These are phyloP conservation scores for Spathaspora sp. DNA, from an alignment of 805 yeast genomes.

Conservation along the genomic window DNA sequence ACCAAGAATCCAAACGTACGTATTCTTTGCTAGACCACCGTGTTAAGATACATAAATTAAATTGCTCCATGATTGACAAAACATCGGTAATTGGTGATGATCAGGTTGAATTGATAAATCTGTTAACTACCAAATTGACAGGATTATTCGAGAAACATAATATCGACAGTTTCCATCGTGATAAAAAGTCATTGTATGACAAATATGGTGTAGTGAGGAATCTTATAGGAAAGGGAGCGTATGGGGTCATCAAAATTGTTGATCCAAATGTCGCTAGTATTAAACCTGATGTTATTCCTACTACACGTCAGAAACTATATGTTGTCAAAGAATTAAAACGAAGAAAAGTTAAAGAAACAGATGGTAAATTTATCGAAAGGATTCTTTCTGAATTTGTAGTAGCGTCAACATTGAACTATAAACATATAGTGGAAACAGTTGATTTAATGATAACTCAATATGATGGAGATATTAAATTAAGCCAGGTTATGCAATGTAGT, in stretches of 20 bases:
- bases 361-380: constrained; percentile 57
- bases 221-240: constrained; percentile 36
- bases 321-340: constrained; percentile 33
- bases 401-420: constrained; percentile 70
- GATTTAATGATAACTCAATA: constrained; percentile 58
- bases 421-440: constrained; percentile 71
- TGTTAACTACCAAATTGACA: constrained; percentile 15
- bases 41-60: constrained; percentile 21
- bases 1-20: constrained; percentile 32
- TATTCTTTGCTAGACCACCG: constrained; percentile 22
- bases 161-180: constrained; percentile 2
- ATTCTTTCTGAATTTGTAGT: constrained; percentile 90
- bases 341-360: constrained; percentile 14
- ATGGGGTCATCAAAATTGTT: constrained; percentile 34
- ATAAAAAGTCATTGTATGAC: constrained; percentile 18
- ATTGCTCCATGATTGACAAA: constrained; percentile 6
- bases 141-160: constrained; percentile 11
- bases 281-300: neutral
- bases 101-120: constrained; percentile 23
- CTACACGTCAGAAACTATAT: constrained; percentile 9
- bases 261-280: constrained; percentile 13
- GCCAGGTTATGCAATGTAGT: constrained; percentile 38
- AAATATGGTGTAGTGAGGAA: constrained; percentile 32
- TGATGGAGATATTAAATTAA: constrained; percentile 14
- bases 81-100: constrained; percentile 27